These are phyloP conservation scores for Aspergillus candidus DNA, from an alignment of 2,329 filamentous ascomycete species.

Conservation along the genomic window DNA sequence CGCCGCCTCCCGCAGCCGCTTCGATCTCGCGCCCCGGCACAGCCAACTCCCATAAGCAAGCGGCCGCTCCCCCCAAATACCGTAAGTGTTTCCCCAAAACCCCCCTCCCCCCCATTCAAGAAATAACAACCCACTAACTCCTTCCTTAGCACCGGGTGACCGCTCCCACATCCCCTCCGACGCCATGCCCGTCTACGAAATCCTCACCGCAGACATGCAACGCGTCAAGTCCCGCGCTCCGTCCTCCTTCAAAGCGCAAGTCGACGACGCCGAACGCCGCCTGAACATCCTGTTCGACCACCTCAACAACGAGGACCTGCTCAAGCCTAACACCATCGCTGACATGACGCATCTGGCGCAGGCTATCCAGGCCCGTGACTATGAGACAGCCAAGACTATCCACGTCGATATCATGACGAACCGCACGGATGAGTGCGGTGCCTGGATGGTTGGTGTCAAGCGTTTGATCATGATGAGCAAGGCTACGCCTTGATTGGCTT, in stretches of 20 bases:
- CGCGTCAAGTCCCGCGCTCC: constrained; percentile 82
- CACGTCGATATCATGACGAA: constrained; percentile 71
- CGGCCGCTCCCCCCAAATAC: constrained; percentile 56
- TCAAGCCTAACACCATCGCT: constrained; percentile 64
- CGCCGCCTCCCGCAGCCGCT: constrained; percentile 32
- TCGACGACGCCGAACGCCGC: constrained; percentile 89
- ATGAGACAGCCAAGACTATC: constrained; percentile 59
- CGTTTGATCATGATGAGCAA: constrained; percentile 74
- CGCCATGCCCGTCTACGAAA: constrained; percentile 72
- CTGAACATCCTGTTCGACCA: constrained; percentile 93
- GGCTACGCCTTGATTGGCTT: constrained; percentile 56
- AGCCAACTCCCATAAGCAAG: constrained; percentile 45
- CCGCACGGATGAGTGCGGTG: constrained; percentile 72
- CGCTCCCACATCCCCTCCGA: constrained; percentile 77
- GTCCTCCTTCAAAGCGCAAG: constrained; percentile 76
- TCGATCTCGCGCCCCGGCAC: constrained; percentile 43
- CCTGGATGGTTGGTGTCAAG: constrained; percentile 83
- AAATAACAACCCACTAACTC: neutral
- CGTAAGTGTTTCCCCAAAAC: constrained; percentile 49
- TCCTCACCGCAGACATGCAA: constrained; percentile 77
- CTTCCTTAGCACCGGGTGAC: constrained; percentile 59
- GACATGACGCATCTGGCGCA: constrained; percentile 49
- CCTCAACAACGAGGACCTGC: constrained; percentile 87
- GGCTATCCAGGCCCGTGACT: constrained; percentile 64
- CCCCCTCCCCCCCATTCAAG: neutral